Evolutionary conservation across 1,284 basidiomycete genomes (phyloP), one percentile per base, ranked within the genome.

Genomic region (Laetiporus sulphureus): DNA sequence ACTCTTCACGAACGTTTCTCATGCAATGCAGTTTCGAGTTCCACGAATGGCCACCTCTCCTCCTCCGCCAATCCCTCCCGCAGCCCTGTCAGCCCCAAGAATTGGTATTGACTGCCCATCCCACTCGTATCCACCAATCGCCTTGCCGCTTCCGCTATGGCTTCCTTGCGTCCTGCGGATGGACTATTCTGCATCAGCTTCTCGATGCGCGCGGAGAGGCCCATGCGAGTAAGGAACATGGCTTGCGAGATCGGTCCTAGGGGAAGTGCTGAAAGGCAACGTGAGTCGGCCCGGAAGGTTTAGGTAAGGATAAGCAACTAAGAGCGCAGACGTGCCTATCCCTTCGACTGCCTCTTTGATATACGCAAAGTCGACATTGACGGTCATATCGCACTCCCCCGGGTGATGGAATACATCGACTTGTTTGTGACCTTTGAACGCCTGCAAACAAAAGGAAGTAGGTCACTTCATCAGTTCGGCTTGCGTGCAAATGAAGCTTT

Each of bases 341-440:
- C 76, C 77, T 1, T 62, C 60, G 46, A 94, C 66, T 0, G 91
- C 83, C 61, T 94, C 90, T 51, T 75, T 75, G 31, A 99, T 71
- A 59, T 90, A 90, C 0, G 81, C 75, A 64, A 99, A 99, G 64
- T 99, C 93, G 39, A 99, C 95, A 57, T 99, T 97, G 23, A 87
- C 84, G 0, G 96, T 99, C 37, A 99, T 65, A 62, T 99, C 96
- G 34, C 88, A 87, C 35, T 86, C 73, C 10, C 96, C 95, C 0
- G 95, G 94, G 8, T 74, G 66, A 42, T 84, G 71, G 56, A 99
- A 94, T 0, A 91, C 73, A 57, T 94, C 87, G 0, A 91, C 88
- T 16, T 93, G 78, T 48, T 84, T 72, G 61, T 99, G 96, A 21
- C 81, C 70, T 53, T 83, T 83, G 73, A 99, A 98, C 0, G 87